Conservation (phyloP, 495 filamentous ascomycete genomes). For the Penicillium coffeae region DNA sequence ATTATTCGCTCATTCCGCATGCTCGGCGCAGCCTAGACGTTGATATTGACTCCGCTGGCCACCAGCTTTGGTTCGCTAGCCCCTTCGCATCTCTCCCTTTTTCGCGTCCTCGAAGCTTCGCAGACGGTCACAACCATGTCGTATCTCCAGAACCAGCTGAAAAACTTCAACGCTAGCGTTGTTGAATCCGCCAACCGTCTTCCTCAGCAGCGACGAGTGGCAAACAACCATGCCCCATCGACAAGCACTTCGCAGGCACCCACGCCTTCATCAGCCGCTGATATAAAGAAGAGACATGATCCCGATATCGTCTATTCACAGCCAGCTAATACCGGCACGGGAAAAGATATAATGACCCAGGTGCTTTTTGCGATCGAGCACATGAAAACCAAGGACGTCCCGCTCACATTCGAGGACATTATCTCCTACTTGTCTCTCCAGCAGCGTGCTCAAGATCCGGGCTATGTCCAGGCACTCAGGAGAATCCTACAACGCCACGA, state of each 20-base stretch:
- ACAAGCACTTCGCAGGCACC: constrained; percentile 38
- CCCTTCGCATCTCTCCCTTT: background rate
- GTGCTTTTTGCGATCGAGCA: constrained; percentile 78
- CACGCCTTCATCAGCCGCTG: constrained; percentile 34
- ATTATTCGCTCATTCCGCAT: too few relatives aligned
- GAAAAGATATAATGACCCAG: constrained; percentile 76
- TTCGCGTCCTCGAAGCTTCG: background rate
- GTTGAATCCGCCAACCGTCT: constrained; percentile 41
- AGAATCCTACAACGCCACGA: constrained; percentile 52
- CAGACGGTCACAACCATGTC: constrained; percentile 32
- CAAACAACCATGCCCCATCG: constrained; percentile 28
- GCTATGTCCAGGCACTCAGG: constrained; percentile 41
- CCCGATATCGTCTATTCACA: constrained; percentile 68
- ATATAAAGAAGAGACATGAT: constrained; percentile 56
- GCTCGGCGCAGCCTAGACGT: too few relatives aligned
- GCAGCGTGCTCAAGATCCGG: constrained; percentile 44
- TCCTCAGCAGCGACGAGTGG: constrained; percentile 41
- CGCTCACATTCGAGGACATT: constrained; percentile 69
- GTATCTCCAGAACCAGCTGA: constrained; percentile 45
- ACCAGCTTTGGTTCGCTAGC: background rate
- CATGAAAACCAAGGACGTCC: constrained; percentile 71
- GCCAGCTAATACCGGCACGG: constrained; percentile 71
- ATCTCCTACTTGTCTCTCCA: constrained; percentile 70
- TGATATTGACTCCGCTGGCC: background rate
- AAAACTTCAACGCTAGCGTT: constrained; percentile 46